A percentile compares a stretch with the other conserved stretches of the same genome.
Conservation (phyloP, 2,329 filamentous ascomycete genomes). For the Fusarium palustre region DNA sequence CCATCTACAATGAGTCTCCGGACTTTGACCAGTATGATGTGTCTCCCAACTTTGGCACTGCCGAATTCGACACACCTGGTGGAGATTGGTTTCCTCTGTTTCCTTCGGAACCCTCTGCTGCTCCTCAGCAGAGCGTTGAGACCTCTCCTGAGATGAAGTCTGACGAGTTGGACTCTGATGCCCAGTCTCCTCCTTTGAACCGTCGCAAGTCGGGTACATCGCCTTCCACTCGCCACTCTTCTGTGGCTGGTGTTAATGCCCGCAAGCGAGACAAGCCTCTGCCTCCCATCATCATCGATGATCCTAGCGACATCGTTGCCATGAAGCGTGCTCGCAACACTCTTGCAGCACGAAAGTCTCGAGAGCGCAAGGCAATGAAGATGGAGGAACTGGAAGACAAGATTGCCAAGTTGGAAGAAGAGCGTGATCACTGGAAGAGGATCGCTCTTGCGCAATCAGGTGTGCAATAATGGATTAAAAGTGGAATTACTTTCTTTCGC, state of each 20-base stretch:
- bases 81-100: slow-evolving; percentile 80
- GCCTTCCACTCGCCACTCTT: slow-evolving; percentile 72
- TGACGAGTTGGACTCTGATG: slow-evolving; percentile 63
- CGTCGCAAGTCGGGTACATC: slow-evolving; percentile 61
- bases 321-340: slow-evolving; percentile 96
- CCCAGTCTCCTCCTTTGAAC: slow-evolving; percentile 54
- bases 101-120: slow-evolving; percentile 60
- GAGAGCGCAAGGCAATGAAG: slow-evolving; percentile 83
- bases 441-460: slow-evolving; percentile 60
- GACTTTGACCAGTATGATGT: slow-evolving; percentile 80
- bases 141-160: slow-evolving; percentile 58
- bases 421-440: slow-evolving; percentile 74
- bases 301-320: slow-evolving; percentile 79
- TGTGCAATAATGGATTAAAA: slow-evolving; percentile 49
- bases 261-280: slow-evolving; percentile 85
- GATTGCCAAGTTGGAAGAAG: slow-evolving; percentile 76
- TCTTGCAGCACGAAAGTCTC: slow-evolving; percentile 91
- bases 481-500: slow-evolving; percentile 49
- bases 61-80: slow-evolving; percentile 65
- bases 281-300: slow-evolving; percentile 80
- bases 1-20: slow-evolving; percentile 81
- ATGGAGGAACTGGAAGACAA: slow-evolving; percentile 79
- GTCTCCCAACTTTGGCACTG: slow-evolving; percentile 78
- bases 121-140: slow-evolving; percentile 48
- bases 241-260: slow-evolving; percentile 75